Evolutionary conservation across 768 basidiomycete species (phyloP).

Genomic region (Mycena latifolia): DNA sequence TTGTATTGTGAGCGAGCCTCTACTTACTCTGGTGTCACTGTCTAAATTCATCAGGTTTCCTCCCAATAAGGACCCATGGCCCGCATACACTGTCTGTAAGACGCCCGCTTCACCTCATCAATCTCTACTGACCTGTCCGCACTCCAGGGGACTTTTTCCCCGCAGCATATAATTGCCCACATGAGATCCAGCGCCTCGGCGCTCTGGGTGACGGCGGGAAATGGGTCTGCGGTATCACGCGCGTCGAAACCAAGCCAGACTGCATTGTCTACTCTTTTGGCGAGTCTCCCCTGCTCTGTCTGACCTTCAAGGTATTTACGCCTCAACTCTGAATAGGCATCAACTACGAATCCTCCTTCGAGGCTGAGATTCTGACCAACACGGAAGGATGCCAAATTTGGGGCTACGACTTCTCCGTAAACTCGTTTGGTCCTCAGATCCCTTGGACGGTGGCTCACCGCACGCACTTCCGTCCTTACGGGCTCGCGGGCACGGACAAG

Average conservation of each 20-base stretch:
- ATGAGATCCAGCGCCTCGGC: slow-evolving; percentile 61
- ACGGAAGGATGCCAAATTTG: slow-evolving; percentile 67
- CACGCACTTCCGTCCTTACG: slow-evolving; percentile 58
- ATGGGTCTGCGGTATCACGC: slow-evolving; percentile 75
- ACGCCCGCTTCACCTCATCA: not conserved
- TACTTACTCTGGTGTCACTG: not conserved
- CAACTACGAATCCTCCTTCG: slow-evolving; percentile 74
- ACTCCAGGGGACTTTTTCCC: slow-evolving; percentile 68
- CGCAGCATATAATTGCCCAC: slow-evolving; percentile 64
- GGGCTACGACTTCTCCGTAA: slow-evolving; percentile 68
- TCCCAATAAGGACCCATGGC: slow-evolving; percentile 64
- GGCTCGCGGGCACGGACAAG: slow-evolving; percentile 58
- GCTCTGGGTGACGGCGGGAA: slow-evolving; percentile 73
- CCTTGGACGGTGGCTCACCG: slow-evolving; percentile 43
- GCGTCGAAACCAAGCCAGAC: slow-evolving; percentile 62
- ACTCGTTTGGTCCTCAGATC: slow-evolving; percentile 60
- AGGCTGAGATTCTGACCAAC: slow-evolving; percentile 65
- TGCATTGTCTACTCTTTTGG: slow-evolving; percentile 75
- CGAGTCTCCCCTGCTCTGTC: not conserved
- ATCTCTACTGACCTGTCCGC: not conserved
- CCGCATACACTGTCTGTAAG: slow-evolving; percentile 71
- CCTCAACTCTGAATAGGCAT: slow-evolving; percentile 41
- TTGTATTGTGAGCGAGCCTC: slow-evolving; percentile 54
- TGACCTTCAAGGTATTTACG: too few relatives aligned
- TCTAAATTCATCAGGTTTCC: slow-evolving; percentile 57